phyloP scores from a whole-genome alignment of 192 early-diverging fungal genomes.

The Gamsiella multidivaricata region DNA sequence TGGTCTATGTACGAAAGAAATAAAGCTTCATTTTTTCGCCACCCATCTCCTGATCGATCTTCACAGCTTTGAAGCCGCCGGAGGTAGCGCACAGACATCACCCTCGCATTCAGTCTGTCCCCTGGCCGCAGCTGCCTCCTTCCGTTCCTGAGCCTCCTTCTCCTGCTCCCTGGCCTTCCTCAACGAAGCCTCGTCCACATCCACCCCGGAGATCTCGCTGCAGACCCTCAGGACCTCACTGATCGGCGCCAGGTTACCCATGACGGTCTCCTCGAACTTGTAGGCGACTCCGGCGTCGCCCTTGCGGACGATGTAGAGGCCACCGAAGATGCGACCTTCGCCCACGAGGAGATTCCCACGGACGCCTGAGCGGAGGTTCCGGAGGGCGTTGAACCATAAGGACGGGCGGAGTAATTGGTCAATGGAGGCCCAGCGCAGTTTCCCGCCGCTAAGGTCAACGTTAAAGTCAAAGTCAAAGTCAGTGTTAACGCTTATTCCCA shows the following conservation, averaged over 20 bases:
- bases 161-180: conserved; percentile 17
- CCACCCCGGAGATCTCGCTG: conserved; percentile 36
- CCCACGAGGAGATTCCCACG: conserved; percentile 53
- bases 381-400: conserved; percentile 31
- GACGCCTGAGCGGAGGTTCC: conserved; percentile 48
- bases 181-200: conserved; percentile 14
- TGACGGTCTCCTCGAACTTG: conserved; percentile 52
- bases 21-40: too few species aligned
- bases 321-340: conserved; percentile 59
- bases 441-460: conserved; percentile 23
- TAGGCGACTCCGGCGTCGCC: conserved; percentile 48
- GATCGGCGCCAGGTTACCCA: conserved; percentile 56
- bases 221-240: conserved; percentile 57
- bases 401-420: conserved; percentile 39
- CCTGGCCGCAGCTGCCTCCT: conserved; percentile 11
- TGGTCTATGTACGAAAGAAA: too few species aligned
- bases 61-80: conserved; percentile 28
- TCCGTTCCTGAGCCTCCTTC: conserved; percentile 14
- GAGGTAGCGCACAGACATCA: conserved; percentile 27
- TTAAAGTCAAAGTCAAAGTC: neutral
- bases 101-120: conserved; percentile 32
- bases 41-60: too few species aligned
- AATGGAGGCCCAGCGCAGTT: conserved; percentile 38
- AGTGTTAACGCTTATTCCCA: too few species aligned
- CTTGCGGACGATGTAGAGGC: conserved; percentile 50